A percentile compares a stretch with the other conserved stretches of the same genome.
Conservation (phyloP, 2,329 filamentous ascomycete genomes). For the Plenodomus lindquistii region DNA sequence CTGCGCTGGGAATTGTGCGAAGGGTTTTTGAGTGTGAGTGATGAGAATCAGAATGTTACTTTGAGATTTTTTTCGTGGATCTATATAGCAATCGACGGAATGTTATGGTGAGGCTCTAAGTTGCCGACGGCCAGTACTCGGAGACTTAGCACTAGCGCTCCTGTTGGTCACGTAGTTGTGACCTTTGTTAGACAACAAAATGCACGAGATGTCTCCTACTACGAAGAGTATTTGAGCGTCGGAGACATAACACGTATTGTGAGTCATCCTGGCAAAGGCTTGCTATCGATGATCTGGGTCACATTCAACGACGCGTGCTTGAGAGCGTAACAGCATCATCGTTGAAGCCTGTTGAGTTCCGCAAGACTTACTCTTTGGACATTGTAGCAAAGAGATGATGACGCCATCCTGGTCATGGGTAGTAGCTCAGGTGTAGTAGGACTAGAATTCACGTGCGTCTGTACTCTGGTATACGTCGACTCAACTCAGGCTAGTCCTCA, state of each 20-base stretch:
- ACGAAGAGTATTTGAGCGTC: not conserved
- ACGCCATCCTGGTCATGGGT: no score
- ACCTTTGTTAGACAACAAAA: no score
- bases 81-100: not conserved
- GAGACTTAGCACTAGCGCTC: not conserved
- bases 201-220: not conserved
- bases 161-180: not conserved
- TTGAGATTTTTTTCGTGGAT: not conserved
- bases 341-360: no score
- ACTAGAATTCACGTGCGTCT: no score
- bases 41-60: no score
- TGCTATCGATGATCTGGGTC: no score
- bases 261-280: not conserved
- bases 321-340: no score
- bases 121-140: not conserved
- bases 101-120: not conserved
- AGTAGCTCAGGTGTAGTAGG: no score
- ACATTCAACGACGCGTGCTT: no score
- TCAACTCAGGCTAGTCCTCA: not conserved
- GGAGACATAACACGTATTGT: not conserved
- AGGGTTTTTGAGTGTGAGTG: not conserved
- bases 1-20: not conserved
- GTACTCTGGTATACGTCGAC: not conserved
- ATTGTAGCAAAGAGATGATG: no score
- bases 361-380: no score